Base-by-base conservation (phyloP, 441 rosid species). In the Cnidoscolus chayamansa region DNA sequence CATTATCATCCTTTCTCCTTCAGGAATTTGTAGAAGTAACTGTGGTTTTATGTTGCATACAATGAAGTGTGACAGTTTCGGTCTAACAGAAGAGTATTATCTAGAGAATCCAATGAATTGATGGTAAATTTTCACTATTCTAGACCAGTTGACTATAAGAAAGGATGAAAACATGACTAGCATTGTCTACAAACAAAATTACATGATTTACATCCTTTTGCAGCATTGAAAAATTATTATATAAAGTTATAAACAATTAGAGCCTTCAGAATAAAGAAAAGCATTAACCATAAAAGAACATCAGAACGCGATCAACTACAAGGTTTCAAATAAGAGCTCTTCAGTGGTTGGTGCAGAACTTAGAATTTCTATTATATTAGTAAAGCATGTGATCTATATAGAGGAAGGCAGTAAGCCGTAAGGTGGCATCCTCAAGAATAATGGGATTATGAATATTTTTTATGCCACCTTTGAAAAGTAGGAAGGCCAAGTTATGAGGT, bases 401-500 rank as follows among this genome's bases (percentile, higher is more conserved):
- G 30, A 19, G 7, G 45, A 40, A 40, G 19, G 65, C 65, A 3
- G 43, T 55, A 66, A 50, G 35, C 65, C 9, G 43, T 55, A 66
- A 50, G 35, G 43, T 48, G 30, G 20, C 4, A 40, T 3, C 45
- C 45, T 40, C 45, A 40, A 40, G 45, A 40, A 40, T 40, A 7
- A 40, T 40, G 45, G 45, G 6, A 40, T 6, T 3, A 40, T 40
- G 7, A 40, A 40, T 19, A 12, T 31, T 74, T 68, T 57, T 68
- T 57, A 45, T 49, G 20, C 2, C 49, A 65, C 45, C 53, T 61
- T 57, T 19, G 48, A 48, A 5, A 63, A 37, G 43, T 19, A 50
- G 63, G 32, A 54, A 75, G 17, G 31, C 49, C 31, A 25, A 71
- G 51, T 57, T 20, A 32, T 9, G 70, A 63, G 20, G 7, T 78